Evolutionary conservation across 1,284 basidiomycete genomes (phyloP).

Genomic region (Ustilago crameri): DNA sequence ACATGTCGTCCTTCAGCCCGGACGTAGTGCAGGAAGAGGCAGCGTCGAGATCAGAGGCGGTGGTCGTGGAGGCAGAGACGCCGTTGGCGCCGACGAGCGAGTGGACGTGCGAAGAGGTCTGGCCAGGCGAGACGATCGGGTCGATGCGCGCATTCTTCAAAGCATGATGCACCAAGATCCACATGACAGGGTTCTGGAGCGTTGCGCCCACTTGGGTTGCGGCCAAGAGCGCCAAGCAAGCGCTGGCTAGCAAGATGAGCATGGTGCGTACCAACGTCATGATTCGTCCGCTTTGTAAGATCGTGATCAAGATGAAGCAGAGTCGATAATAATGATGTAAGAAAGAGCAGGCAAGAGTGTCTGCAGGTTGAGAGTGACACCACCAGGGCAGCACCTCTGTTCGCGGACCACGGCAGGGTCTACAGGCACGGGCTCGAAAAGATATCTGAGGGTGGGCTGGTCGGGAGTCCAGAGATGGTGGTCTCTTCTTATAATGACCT

Average conservation of each 20-base stretch:
- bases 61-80: constrained; percentile 21
- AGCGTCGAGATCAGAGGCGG: constrained; percentile 12
- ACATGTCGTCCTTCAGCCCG: constrained; percentile 69
- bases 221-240: constrained; percentile 17
- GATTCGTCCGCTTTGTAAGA: neutral
- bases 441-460: no score
- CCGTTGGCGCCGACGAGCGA: constrained; percentile 67
- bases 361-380: no score
- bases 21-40: constrained; percentile 68
- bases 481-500: no score
- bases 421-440: no score
- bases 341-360: neutral
- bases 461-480: no score
- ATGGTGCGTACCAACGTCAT: constrained; percentile 16
- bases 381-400: no score
- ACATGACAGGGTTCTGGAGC: constrained; percentile 31
- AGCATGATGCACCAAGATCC: constrained; percentile 47
- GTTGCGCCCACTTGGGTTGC: constrained; percentile 18
- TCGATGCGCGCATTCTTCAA: constrained; percentile 70
- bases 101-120: constrained; percentile 70
- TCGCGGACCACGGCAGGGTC: no score
- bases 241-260: constrained; percentile 10
- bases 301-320: neutral
- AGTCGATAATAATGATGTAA: neutral
- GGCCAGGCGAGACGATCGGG: constrained; percentile 70